Evolutionary conservation across 75 land plant species (phyloP).

Genomic region (Isoetes taiwanensis): DNA sequence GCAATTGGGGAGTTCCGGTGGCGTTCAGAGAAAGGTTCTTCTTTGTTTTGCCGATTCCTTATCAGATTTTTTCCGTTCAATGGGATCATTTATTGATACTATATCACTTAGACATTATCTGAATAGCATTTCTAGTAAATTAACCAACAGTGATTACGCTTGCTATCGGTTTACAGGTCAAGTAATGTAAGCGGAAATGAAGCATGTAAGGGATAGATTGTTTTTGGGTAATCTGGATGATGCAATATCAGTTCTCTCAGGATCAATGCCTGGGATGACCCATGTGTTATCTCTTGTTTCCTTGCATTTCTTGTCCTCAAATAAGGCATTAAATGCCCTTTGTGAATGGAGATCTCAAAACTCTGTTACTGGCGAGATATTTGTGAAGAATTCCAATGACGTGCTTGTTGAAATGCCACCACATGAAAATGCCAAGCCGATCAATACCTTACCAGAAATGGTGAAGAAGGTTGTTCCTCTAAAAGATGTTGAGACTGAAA

Average conservation of each 20-base stretch:
- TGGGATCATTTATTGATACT: too few species aligned
- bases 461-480: conserved; percentile 68
- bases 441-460: conserved; percentile 23
- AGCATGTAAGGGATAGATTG: conserved; percentile 67
- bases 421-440: conserved; percentile 21
- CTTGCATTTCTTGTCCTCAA: conserved; percentile 5
- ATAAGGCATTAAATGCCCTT: conserved; percentile 7
- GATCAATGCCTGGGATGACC: conserved; percentile 5
- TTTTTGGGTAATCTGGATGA: conserved; percentile 70
- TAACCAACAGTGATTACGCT: too few species aligned
- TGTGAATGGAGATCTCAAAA: neutral
- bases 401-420: conserved; percentile 33
- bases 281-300: conserved; percentile 19
- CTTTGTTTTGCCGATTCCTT: too few species aligned
- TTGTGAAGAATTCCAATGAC: conserved; percentile 32
- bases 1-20: too few species aligned
- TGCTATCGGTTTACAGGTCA: too few species aligned
- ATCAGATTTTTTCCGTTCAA: too few species aligned
- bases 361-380: neutral
- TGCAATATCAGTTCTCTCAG: conserved; percentile 47
- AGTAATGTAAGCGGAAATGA: too few species aligned
- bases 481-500: conserved; percentile 65
- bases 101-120: too few species aligned
- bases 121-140: too few species aligned
- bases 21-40: too few species aligned